Percentiles rank a stretch among this genome's conserved stretches.
Conservation (phyloP, 257 asterid genomes). For the Eucommia ulmoides region DNA sequence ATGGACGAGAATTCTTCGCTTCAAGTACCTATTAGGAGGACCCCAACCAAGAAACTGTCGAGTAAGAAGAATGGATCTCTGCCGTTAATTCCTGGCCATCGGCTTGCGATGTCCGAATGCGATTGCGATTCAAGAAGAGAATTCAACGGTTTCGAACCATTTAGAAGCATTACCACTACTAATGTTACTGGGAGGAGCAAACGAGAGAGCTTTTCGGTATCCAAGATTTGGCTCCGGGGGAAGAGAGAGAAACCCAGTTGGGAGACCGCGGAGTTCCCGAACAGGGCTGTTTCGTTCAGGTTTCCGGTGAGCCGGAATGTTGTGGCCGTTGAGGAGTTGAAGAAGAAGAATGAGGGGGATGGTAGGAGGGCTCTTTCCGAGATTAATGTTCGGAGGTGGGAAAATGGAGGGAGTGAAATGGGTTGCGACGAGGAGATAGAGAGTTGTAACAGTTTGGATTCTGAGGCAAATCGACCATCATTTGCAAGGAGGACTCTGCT, state of each 20-base stretch:
- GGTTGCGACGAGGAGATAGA: slow-evolving; percentile 39
- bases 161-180: slow-evolving; percentile 3
- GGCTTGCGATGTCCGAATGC: not conserved
- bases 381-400: slow-evolving; percentile 40
- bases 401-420: slow-evolving; percentile 32
- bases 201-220: slow-evolving; percentile 64
- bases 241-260: slow-evolving; percentile 24
- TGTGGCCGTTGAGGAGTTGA: slow-evolving; percentile 15
- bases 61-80: not conserved
- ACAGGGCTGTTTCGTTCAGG: slow-evolving; percentile 67
- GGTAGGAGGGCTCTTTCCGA: slow-evolving; percentile 41
- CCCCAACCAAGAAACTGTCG: not conserved
- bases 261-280: slow-evolving; percentile 18
- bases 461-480: slow-evolving; percentile 40
- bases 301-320: slow-evolving; percentile 22
- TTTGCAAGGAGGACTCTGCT: slow-evolving; percentile 66
- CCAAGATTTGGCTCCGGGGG: slow-evolving; percentile 69
- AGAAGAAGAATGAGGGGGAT: slow-evolving; percentile 13
- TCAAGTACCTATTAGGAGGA: not conserved
- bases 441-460: slow-evolving; percentile 56
- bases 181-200: slow-evolving; percentile 30
- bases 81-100: not conserved
- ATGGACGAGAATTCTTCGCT: not conserved
- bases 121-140: slow-evolving; percentile 68
- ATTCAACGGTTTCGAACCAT: slow-evolving; percentile 50